Evolutionary conservation across 129 eudicot genomes (phyloP), one percentile per base, ranked within the genome.

Genomic region (Solidago caesia): DNA sequence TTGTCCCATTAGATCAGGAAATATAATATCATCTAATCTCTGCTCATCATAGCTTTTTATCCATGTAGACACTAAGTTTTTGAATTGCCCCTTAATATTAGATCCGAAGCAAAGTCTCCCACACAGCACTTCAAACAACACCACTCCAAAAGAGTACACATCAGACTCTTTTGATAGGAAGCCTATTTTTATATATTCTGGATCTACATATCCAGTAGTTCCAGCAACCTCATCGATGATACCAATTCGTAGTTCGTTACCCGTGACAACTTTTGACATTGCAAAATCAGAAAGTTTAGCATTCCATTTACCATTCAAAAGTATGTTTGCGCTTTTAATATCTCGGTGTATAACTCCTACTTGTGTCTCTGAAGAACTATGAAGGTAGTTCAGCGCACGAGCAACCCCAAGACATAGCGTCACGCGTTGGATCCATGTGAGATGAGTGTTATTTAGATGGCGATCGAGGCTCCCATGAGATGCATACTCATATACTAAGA

Each of bases 101-200:
- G 1, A 13, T 0, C 5, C 42, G 3, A 2, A 14, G 4, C 71
- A 74, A 5, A n/a, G 1, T 5, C 4, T 75, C 13, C 79, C 79
- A 64, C 79, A 49, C 71, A 75, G 15, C 6, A 75, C 47, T 64
- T 75, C 79, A 64, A 64, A 51, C 25, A 75, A 16, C 44, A 75
- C 79, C 8, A 64, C 72, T 12, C 79, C 79, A 41, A 75, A 39
- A 49, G 72, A 75, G 11, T 75, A 75, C 16, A 75, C 72, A 39
- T 64, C 79, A 41, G 79, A 75, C 41, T 49, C 42, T 64, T 41
- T 64, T 12, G 79, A 44, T 5, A 39, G 26, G 8, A 5, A 0
- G 0, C 72, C 79, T 0, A 7, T 64, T 10, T 39, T 44, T 1
- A 4, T 0, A 51, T 64, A 75, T 14, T 0, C 6, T 0, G 72